A percentile compares a stretch with the other conserved stretches of the same genome.
phyloP scores from a whole-genome alignment of 306 rosid species.

The Glycine tomentella region DNA sequence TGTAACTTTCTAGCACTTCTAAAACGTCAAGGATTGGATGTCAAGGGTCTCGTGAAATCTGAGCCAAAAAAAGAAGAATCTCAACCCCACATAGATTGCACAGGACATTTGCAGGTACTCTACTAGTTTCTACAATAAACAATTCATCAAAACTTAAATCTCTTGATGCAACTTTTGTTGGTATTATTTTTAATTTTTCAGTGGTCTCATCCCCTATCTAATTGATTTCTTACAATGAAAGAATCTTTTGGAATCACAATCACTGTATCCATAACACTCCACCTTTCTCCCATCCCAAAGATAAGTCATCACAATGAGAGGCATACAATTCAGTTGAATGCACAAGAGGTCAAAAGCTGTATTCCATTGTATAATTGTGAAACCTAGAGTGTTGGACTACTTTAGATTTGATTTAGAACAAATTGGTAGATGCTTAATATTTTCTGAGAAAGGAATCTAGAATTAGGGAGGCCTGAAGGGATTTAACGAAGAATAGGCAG shows the following conservation, averaged over 20 bases:
- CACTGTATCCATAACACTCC: conserved; percentile 32
- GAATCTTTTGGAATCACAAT: conserved; percentile 27
- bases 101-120: conserved; percentile 90
- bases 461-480: neutral
- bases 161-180: conserved; percentile 32
- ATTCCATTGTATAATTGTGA: conserved; percentile 27
- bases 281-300: conserved; percentile 29
- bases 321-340: conserved; percentile 23
- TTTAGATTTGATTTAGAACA: conserved; percentile 28
- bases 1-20: conserved; percentile 77
- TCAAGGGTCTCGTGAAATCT: conserved; percentile 93
- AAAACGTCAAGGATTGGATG: conserved; percentile 96
- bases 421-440: conserved; percentile 36
- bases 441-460: conserved; percentile 29
- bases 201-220: conserved; percentile 19
- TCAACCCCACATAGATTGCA: conserved; percentile 89
- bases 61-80: conserved; percentile 96
- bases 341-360: neutral
- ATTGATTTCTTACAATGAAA: conserved; percentile 23
- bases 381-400: conserved; percentile 3
- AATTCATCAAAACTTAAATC: conserved; percentile 37
- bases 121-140: conserved; percentile 37
- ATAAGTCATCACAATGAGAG: conserved; percentile 37
- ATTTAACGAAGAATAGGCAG: conserved; percentile 1
- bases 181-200: conserved; percentile 20